Percentiles rank a stretch among this genome's conserved stretches.
Conservation (phyloP, 495 filamentous ascomycete species). For the Penicillium angulare region DNA sequence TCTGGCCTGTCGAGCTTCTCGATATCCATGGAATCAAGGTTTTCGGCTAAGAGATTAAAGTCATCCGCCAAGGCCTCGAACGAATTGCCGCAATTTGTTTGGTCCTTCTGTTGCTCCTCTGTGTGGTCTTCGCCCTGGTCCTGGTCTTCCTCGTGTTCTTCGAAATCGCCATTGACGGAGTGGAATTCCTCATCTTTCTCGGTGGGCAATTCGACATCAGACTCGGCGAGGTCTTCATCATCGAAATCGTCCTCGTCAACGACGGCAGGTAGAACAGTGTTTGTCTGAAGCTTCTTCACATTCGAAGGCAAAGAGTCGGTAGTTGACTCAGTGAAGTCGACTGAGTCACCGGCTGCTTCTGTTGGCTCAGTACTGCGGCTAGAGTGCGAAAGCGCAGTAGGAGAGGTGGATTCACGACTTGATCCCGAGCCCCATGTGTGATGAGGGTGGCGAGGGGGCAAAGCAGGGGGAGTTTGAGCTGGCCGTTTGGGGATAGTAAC, state of each 20-base stretch:
- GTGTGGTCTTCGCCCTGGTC: neutral
- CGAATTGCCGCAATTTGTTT: too few species aligned
- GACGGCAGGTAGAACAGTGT: constrained; percentile 9
- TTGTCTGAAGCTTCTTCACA: constrained; percentile 20
- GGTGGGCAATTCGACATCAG: constrained; percentile 14
- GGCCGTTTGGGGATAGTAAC: constrained; percentile 72
- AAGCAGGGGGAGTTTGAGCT: constrained; percentile 63
- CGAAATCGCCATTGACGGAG: constrained; percentile 37
- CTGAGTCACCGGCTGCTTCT: constrained; percentile 8
- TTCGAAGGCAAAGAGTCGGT: constrained; percentile 18
- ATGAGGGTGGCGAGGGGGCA: constrained; percentile 62
- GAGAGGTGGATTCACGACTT: constrained; percentile 26
- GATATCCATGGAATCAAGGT: neutral
- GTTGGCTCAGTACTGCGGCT: constrained; percentile 24
- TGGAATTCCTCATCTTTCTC: constrained; percentile 46
- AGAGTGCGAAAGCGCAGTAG: constrained; percentile 25
- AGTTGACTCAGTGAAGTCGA: constrained; percentile 9
- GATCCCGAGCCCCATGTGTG: constrained; percentile 32
- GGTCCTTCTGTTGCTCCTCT: too few species aligned
- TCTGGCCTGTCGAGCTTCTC: neutral
- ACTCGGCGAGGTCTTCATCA: constrained; percentile 19
- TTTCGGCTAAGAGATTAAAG: neutral
- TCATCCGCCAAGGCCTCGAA: neutral
- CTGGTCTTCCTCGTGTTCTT: neutral
- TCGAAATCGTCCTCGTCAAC: constrained; percentile 21